Evolutionary conservation across 1,284 basidiomycete species (phyloP).

Genomic region (Cronartium ribicola): DNA sequence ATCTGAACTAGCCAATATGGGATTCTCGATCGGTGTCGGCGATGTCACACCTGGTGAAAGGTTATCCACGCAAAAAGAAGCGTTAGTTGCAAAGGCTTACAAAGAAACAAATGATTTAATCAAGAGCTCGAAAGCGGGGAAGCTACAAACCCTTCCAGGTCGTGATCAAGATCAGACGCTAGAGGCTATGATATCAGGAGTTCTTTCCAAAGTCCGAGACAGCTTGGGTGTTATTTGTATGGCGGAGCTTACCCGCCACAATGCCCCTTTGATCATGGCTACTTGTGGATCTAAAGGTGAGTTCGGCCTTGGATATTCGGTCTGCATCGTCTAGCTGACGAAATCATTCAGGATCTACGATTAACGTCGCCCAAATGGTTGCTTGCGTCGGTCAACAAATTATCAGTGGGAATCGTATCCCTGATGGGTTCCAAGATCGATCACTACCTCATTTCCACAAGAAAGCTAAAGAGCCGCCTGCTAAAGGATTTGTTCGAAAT

Average conservation of each 20-base stretch:
- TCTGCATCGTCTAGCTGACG: neutral
- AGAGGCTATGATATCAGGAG: slow-evolving; percentile 88
- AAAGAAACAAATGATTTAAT: slow-evolving; percentile 82
- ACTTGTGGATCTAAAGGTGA: slow-evolving; percentile 91
- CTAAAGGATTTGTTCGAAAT: slow-evolving; percentile 97
- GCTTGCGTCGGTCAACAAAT: slow-evolving; percentile 99
- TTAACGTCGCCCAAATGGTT: slow-evolving; percentile 99
- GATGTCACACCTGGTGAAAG: slow-evolving; percentile 93
- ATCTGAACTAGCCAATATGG: slow-evolving; percentile 71
- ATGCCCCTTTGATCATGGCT: slow-evolving; percentile 97
- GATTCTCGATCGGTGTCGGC: slow-evolving; percentile 97
- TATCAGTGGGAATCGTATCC: slow-evolving; percentile 94
- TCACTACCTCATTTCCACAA: slow-evolving; percentile 98
- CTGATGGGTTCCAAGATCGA: slow-evolving; percentile 98
- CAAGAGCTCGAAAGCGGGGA: slow-evolving; percentile 80
- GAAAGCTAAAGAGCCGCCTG: slow-evolving; percentile 92
- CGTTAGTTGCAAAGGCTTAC: slow-evolving; percentile 83
- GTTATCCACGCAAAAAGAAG: slow-evolving; percentile 75
- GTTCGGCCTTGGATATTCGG: neutral
- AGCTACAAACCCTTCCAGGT: slow-evolving; percentile 91
- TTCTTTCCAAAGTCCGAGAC: slow-evolving; percentile 89
- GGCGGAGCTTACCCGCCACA: slow-evolving; percentile 91
- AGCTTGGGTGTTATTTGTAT: slow-evolving; percentile 97
- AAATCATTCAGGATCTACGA: slow-evolving; percentile 65
- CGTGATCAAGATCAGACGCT: slow-evolving; percentile 96